Conservation (phyloP, 805 yeast genomes). For the Ogataea saltuana region DNA sequence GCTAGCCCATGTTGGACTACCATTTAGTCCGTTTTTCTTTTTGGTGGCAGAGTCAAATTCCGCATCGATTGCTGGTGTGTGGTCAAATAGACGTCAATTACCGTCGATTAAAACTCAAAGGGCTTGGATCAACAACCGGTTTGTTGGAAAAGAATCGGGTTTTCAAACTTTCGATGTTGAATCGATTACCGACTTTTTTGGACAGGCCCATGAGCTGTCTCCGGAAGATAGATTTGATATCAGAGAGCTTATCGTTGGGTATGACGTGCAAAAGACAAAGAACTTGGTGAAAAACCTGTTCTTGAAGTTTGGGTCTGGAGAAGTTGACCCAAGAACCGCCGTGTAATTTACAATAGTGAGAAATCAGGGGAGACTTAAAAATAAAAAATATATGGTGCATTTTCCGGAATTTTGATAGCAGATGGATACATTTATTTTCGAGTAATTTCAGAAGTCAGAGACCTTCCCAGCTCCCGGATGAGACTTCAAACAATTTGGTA, state of each 20-base stretch:
- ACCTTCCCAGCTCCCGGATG: too few species aligned
- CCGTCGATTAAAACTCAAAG: conserved; percentile 36
- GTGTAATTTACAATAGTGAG: too few species aligned
- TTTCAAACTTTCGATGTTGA: conserved; percentile 20
- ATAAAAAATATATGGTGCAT: too few species aligned
- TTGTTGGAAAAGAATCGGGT: conserved; percentile 14
- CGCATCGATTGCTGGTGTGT: conserved; percentile 55
- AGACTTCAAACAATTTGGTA: too few species aligned
- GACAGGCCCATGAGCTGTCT: conserved; percentile 9
- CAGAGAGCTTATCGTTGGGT: conserved; percentile 1
- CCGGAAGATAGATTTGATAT: conserved; percentile 15
- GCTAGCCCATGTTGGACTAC: conserved; percentile 41
- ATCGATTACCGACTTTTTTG: conserved; percentile 15
- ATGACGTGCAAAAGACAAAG: conserved; percentile 5
- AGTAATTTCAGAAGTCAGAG: too few species aligned
- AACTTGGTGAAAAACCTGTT: conserved; percentile 3
- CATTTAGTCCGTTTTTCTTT: conserved; percentile 46
- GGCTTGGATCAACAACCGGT: conserved; percentile 19
- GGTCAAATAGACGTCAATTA: conserved; percentile 44
- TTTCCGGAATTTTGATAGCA: too few species aligned
- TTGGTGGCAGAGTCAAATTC: conserved; percentile 51
- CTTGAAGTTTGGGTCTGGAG: conserved; percentile 5
- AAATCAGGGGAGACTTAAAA: too few species aligned
- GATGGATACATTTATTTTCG: too few species aligned
- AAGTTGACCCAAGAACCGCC: not conserved